These are phyloP conservation scores for Fusarium oligoseptatum DNA, from an alignment of 2,329 filamentous ascomycete genomes.

Conservation along the genomic window DNA sequence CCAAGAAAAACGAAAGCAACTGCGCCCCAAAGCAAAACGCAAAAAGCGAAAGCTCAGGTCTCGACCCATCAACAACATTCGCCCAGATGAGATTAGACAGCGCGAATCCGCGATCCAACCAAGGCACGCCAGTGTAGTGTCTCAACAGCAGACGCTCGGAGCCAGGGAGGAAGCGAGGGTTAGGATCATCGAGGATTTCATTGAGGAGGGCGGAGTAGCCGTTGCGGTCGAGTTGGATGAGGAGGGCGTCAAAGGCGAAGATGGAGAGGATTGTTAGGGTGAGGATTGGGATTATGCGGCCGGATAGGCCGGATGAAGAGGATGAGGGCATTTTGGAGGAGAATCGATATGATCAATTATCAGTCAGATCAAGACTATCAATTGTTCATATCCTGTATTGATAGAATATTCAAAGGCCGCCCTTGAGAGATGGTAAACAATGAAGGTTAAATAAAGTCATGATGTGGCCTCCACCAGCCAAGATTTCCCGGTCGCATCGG, in stretches of 20 bases:
- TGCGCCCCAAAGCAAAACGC: slow-evolving; percentile 41
- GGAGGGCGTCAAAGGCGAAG: slow-evolving; percentile 40
- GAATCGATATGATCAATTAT: too few species aligned
- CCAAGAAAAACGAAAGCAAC: slow-evolving; percentile 31
- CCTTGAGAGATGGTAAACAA: too few species aligned
- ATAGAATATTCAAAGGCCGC: too few species aligned
- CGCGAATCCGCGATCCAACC: slow-evolving; percentile 34
- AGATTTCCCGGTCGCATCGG: neutral
- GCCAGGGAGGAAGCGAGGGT: slow-evolving; percentile 38
- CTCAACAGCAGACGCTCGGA: slow-evolving; percentile 34
- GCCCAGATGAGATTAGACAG: slow-evolving; percentile 41
- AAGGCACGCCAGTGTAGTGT: slow-evolving; percentile 32
- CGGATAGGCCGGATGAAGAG: slow-evolving; percentile 12
- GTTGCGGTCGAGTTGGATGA: slow-evolving; percentile 41
- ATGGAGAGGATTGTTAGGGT: slow-evolving; percentile 31
- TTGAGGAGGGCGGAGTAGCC: slow-evolving; percentile 30
- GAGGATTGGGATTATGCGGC: slow-evolving; percentile 27
- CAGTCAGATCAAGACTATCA: too few species aligned
- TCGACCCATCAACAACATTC: slow-evolving; percentile 40
- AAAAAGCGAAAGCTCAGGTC: slow-evolving; percentile 39
- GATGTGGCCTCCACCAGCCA: neutral
- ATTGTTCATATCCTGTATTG: too few species aligned
- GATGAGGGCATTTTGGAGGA: neutral
- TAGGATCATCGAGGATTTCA: slow-evolving; percentile 27
- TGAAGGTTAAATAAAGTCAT: too few species aligned